Base-by-base conservation (phyloP, 1,284 basidiomycete genomes). In the Sporisorium sorghi region DNA sequence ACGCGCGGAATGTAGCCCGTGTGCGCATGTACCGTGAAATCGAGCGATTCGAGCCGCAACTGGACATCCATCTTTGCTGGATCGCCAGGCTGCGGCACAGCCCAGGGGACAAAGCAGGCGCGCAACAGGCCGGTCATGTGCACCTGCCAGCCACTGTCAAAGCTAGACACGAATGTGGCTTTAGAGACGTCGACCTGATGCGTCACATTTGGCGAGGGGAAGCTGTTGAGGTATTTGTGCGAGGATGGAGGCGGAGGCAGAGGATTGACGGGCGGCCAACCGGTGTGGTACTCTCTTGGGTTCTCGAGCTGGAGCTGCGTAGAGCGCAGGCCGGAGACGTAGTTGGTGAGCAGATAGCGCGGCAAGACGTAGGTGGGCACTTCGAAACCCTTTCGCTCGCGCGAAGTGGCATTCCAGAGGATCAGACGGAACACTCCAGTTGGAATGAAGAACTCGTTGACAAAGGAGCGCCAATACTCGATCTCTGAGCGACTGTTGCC, bases 331-430 rank as follows among this genome's bases (percentile, higher is more conserved):
- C 77, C 77, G 1, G 74, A 77, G n/a, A 74, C 52, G 52, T 75
- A 77, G 73, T 54, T 72, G 17, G 77, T 79, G 49, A 75, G 75
- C 21, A 79, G 44, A 37, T 58, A 79, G 28, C 77, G 71, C 10
- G 77, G 68, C 58, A 79, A 49, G 23, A 77, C 77, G 21, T 58
- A 73, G 12, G 72, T 69, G 8, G 77, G 77, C 24, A 79, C 68
- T 50, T 75, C 73, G 55, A 79, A 79, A 21, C 58, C 71, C 65
- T 76, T 77, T 46, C 77, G 77, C 40, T 79, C 77, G 49, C 75
- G 62, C n/a, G 73, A 70, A 14, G 63, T 58, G 21, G 72, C 60
- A 47, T 79, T 79, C 67, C 67, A 79, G 15, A 77, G 62, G 21
- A 75, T 65, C 14, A 73, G 57, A 24, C 72, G 67, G 48, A 77